Conservation (phyloP, 148 eudicot genomes). For the Dianthus caryophyllus region DNA sequence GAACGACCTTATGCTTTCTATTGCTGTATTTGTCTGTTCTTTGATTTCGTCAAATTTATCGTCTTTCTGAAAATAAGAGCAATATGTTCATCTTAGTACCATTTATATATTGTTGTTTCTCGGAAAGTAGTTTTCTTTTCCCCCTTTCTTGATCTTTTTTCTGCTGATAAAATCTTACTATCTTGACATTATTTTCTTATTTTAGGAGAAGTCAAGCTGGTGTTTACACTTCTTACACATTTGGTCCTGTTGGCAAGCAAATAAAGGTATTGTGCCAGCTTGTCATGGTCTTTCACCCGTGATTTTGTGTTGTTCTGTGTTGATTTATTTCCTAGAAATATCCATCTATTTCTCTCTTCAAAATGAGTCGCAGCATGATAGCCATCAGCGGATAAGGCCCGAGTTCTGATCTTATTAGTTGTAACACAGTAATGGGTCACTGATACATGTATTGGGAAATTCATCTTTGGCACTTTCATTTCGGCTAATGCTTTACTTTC, state of each 20-base stretch:
- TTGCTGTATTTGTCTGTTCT: background rate
- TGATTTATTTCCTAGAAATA: background rate
- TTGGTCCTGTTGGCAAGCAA: conserved; percentile 54
- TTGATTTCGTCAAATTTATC: background rate
- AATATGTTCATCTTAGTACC: background rate
- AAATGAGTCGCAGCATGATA: background rate
- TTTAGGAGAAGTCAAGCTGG: conserved; percentile 74
- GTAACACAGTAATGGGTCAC: background rate
- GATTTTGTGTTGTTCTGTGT: background rate
- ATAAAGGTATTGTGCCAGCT: conserved; percentile 53
- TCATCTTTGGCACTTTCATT: background rate
- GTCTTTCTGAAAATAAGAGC: background rate
- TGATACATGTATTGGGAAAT: background rate
- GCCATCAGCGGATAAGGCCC: background rate
- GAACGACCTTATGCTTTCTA: background rate
- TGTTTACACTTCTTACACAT: conserved; percentile 63
- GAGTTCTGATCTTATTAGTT: background rate
- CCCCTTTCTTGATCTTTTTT: background rate
- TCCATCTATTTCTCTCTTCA: background rate
- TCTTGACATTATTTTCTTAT: background rate
- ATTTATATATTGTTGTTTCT: background rate
- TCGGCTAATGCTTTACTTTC: background rate
- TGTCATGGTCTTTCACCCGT: background rate
- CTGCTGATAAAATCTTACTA: background rate
- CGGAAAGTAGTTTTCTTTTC: background rate